A percentile compares a stretch with the other conserved stretches of the same genome.
Evolutionary conservation across 2,329 filamentous ascomycete genomes (phyloP).

Genomic region (Didymella pomorum): DNA sequence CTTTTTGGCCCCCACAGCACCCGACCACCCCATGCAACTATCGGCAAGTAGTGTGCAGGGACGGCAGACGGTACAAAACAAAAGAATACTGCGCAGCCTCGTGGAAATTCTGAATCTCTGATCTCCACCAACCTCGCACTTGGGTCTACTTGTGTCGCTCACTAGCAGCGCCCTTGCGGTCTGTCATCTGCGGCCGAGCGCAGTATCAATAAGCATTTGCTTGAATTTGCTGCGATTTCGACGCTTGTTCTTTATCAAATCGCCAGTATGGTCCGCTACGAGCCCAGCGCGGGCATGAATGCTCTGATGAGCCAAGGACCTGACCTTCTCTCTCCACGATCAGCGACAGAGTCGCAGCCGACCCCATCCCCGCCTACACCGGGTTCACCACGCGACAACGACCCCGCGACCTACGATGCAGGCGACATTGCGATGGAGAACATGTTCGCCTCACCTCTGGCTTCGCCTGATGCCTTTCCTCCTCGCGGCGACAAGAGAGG

Average conservation of each 20-base stretch:
- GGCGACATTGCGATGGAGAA: conserved; percentile 38
- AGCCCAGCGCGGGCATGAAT: conserved; percentile 8
- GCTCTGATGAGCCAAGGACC: conserved; percentile 12
- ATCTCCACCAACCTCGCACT: neutral
- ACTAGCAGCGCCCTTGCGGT: neutral
- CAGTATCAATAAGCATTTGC: neutral
- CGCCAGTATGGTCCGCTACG: conserved; percentile 7
- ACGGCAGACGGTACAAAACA: conserved; percentile 8
- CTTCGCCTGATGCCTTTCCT: conserved; percentile 26
- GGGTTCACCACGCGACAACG: conserved; percentile 23
- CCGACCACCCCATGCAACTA: conserved; percentile 2
- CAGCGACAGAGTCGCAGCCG: neutral
- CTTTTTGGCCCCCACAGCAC: conserved; percentile 12
- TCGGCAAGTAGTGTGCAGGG: conserved; percentile 6
- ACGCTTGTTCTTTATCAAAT: neutral
- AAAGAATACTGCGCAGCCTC: neutral
- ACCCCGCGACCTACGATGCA: conserved; percentile 25
- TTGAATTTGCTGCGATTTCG: neutral
- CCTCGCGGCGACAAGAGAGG: conserved; percentile 25
- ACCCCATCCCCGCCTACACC: conserved; percentile 21
- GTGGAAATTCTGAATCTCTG: neutral
- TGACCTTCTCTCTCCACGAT: conserved; percentile 4
- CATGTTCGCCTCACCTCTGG: conserved; percentile 29
- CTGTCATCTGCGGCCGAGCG: neutral
- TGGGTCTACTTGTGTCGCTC: neutral